Evolutionary conservation across 345 rosid species (phyloP).

Genomic region (Pistacia vera): DNA sequence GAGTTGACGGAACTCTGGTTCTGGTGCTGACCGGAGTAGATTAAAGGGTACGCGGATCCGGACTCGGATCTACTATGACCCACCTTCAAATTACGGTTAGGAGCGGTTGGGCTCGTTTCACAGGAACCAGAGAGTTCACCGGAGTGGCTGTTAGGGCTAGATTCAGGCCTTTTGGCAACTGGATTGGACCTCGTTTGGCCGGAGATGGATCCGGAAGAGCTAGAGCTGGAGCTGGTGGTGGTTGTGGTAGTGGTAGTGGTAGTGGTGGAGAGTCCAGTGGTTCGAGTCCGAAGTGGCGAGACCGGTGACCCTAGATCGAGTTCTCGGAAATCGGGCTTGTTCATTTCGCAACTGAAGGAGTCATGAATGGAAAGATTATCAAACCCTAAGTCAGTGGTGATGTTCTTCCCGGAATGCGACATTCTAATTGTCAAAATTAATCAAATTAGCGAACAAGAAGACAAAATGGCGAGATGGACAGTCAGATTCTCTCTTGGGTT

Average conservation of each 20-base stretch:
- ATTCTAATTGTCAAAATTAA: slow-evolving; percentile 22
- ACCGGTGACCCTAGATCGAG: slow-evolving; percentile 91
- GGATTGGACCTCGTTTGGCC: slow-evolving; percentile 46
- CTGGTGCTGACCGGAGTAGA: slow-evolving; percentile 48
- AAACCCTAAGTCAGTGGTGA: slow-evolving; percentile 28
- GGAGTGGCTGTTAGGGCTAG: slow-evolving; percentile 51
- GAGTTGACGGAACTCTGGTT: slow-evolving; percentile 45
- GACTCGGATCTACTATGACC: slow-evolving; percentile 55
- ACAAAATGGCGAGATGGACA: not conserved
- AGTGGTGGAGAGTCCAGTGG: slow-evolving; percentile 30
- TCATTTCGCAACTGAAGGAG: slow-evolving; percentile 56
- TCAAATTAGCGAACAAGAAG: slow-evolving; percentile 10
- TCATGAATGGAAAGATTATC: slow-evolving; percentile 47
- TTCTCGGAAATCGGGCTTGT: slow-evolving; percentile 78
- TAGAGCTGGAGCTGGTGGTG: slow-evolving; percentile 65
- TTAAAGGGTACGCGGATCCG: slow-evolving; percentile 37
- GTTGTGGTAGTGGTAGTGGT: slow-evolving; percentile 34
- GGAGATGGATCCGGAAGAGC: slow-evolving; percentile 82
- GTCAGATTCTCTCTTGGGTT: not conserved
- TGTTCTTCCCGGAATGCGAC: slow-evolving; percentile 63
- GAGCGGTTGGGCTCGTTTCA: slow-evolving; percentile 56
- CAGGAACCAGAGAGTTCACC: slow-evolving; percentile 62
- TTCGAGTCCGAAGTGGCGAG: slow-evolving; percentile 72
- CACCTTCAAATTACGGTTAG: slow-evolving; percentile 29
- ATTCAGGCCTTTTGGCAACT: slow-evolving; percentile 40